Evolutionary conservation across 2,329 filamentous ascomycete species (phyloP), one percentile per base, ranked within the genome.

Genomic region (Exophiala phaeomuriformis): DNA sequence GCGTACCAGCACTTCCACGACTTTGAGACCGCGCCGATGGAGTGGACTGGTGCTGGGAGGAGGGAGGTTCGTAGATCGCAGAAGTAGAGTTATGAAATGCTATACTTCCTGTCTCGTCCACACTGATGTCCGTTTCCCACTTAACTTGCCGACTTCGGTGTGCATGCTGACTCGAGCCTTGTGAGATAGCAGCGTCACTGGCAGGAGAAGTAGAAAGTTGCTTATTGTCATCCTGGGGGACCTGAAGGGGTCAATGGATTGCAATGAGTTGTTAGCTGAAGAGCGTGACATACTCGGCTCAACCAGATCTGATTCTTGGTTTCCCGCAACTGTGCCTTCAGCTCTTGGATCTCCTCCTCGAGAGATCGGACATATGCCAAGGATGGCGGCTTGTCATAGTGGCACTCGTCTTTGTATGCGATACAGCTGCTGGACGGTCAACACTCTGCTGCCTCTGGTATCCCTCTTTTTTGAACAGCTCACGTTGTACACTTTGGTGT

Each of bases 351-450:
- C 39, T 63, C 59, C 32, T 63, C 59, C 48, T 63, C 61, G 9
- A 63, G 50, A 4, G 61, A 60, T 32, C 61, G 57, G 12, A 63
- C 61, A 49, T 63, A 63, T 3, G 61, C 61, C 32, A 63, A 49
- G 8, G 61, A 63, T 28, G 61, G 59, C 10, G 61, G 54, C 46
- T 63, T 63, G 47, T 63, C 60, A 47, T 63, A 63, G 36, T 60
- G 54, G 42, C 60, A 63, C 40, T 63, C 59, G 52, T 63, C 60
- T 52, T 63, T 63, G 49, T 63, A 63, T n/a, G 60, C 60, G 33
- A 63, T 61, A 46, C 60, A 63, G 31, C 58, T 63, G 30, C 19
- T 35, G 5, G 4, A 7, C 5, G 36, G 32, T 41, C 47, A 54
- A 19, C 19, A 19, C 31, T 28, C 39, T 28, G 39, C 5, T 7